Base-by-base conservation (phyloP, 176 grass and related monocot genomes). In the Puya raimondii region DNA sequence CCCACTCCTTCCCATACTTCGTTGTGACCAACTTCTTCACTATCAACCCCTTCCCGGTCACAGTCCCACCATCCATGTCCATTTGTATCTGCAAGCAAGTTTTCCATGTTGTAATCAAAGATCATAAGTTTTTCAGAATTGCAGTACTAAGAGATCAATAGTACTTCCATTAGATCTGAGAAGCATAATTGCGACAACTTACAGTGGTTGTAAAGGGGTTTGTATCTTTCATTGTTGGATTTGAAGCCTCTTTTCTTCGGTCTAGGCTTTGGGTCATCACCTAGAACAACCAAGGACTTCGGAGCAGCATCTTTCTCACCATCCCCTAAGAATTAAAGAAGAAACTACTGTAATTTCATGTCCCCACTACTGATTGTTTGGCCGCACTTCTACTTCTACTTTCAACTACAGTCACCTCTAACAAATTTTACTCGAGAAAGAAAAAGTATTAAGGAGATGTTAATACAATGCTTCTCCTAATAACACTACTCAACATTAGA, bases 1-100 rank as follows among this genome's bases (percentile, higher is more conserved):
- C 93, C 93, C 84, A 90, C 83, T 29, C 86, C 86, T 78, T 97
- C 93, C 93, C 93, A 97, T 72, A 87, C 79, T 64, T 92, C 84
- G 7, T 70, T 88, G 78, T 79, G 90, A 9, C 93, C 93, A 49
- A 92, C 81, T 64, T 92, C 93, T 81, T 92, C 93, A 17, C 73
- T 81, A 69, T 92, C 93, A 33, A 97, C 77, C 58, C 89, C 93
- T 65, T 97, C 93, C 79, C 58, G 84, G 61, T 82, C 82, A 52
- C 82, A 81, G 33, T 90, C 84, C 89, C 89, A 97, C 81, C 71
- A 67, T 21, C 93, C 89, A 27, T 79, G 71, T 0, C 93, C 89
- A 82, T 81, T 97, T 51, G 79, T 86, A 78, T 97, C 86, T 97
- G 84, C 12, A 75, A 79, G 3, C 54, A 72, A 76, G 56, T 61